These are phyloP conservation scores for Torulaspora indica DNA, from an alignment of 805 yeast genomes.

Conservation along the genomic window DNA sequence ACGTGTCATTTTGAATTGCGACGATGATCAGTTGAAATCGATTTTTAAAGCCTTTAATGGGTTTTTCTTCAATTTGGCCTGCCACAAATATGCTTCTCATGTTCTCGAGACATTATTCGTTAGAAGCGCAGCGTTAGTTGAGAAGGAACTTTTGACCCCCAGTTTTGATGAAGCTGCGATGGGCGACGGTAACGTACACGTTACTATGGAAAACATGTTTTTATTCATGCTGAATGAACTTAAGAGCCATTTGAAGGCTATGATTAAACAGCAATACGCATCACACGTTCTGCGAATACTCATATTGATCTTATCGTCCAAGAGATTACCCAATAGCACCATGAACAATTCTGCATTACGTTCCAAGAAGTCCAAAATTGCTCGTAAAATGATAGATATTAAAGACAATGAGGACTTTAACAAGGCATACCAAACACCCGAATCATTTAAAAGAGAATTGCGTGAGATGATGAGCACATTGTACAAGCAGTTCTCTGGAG, in stretches of 20 bases:
- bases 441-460: slow-evolving; percentile 59
- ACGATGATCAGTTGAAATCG: slow-evolving; percentile 58
- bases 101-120: slow-evolving; percentile 83
- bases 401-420: slow-evolving; percentile 71
- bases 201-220: slow-evolving; percentile 63
- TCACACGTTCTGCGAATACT: slow-evolving; percentile 80
- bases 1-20: slow-evolving; percentile 66
- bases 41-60: slow-evolving; percentile 65
- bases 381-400: slow-evolving; percentile 88
- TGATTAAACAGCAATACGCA: slow-evolving; percentile 75
- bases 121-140: slow-evolving; percentile 67
- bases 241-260: slow-evolving; percentile 50
- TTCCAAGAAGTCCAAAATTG: slow-evolving; percentile 78
- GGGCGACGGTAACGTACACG: slow-evolving; percentile 39
- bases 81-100: slow-evolving; percentile 90
- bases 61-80: slow-evolving; percentile 70
- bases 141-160: slow-evolving; percentile 58
- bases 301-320: slow-evolving; percentile 69
- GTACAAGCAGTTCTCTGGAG: slow-evolving; percentile 31
- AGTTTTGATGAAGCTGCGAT: slow-evolving; percentile 35
- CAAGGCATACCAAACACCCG: slow-evolving; percentile 63
- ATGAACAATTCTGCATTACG: slow-evolving; percentile 67
- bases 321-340: slow-evolving; percentile 68
- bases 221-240: slow-evolving; percentile 62
- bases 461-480: slow-evolving; percentile 45